Percentiles rank a stretch among this genome's conserved stretches.
phyloP scores from a whole-genome alignment of 306 rosid genomes.

The Cucurbita moschata region DNA sequence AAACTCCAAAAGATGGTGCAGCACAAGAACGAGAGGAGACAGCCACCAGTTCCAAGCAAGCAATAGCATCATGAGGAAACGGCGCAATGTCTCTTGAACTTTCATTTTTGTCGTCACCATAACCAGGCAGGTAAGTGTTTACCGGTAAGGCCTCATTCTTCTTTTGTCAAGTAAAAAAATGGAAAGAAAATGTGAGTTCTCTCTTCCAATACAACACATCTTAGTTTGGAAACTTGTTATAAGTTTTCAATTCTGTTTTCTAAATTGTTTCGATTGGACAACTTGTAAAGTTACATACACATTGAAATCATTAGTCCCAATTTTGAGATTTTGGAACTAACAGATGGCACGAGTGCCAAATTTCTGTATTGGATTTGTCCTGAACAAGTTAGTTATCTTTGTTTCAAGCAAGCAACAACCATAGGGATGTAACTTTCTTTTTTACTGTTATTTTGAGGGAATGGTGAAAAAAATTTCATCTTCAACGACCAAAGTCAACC shows the following conservation, averaged over 20 bases:
- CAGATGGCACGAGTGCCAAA: not conserved
- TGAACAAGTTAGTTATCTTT: not conserved
- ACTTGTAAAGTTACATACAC: not conserved
- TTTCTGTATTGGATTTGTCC: not conserved
- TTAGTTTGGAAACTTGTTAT: not conserved
- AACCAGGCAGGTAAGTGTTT: not conserved
- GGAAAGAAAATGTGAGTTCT: not conserved
- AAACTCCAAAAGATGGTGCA: conserved; percentile 17
- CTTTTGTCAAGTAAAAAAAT: not conserved
- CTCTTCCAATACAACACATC: not conserved
- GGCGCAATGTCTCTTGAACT: not conserved
- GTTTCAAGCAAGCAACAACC: not conserved
- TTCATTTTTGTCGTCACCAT: not conserved
- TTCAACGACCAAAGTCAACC: too few relatives aligned
- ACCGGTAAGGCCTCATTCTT: not conserved
- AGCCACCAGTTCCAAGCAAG: not conserved
- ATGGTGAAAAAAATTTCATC: not conserved
- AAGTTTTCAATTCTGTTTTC: not conserved
- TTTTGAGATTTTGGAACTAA: not conserved
- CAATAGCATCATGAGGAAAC: not conserved
- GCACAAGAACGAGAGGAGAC: conserved; percentile 6
- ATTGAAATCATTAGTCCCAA: not conserved
- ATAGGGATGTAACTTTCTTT: not conserved
- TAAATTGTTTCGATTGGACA: not conserved
- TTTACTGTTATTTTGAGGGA: not conserved